A percentile compares a stretch with the other conserved stretches of the same genome.
Evolutionary conservation across 371 early-diverging fungal species (phyloP).

Genomic region (Mortierella sp.): DNA sequence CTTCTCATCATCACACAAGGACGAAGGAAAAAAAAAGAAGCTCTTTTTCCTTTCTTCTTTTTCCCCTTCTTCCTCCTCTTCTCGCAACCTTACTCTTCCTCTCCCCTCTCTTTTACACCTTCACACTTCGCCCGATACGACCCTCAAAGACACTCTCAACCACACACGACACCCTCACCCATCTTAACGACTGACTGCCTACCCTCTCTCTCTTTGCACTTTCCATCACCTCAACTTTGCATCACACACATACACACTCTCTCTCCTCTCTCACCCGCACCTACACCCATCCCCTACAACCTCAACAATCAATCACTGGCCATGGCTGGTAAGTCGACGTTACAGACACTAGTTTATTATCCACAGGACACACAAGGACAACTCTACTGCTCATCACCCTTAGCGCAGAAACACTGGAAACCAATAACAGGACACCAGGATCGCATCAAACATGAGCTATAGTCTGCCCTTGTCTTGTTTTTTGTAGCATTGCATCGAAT

Average conservation of each 20-base stretch:
- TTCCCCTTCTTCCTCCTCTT: not conserved
- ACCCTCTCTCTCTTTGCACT: not conserved
- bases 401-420: not conserved
- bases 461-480: not conserved
- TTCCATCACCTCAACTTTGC: not conserved
- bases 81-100: not conserved
- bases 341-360: not conserved
- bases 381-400: not conserved
- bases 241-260: not conserved
- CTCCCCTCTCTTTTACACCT: not conserved
- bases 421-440: not conserved
- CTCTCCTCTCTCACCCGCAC: not conserved
- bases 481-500: not conserved
- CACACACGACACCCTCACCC: not conserved
- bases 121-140: slow-evolving; percentile 4
- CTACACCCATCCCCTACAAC: not conserved
- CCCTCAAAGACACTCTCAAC: not conserved
- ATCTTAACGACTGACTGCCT: not conserved
- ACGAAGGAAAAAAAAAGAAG: not conserved
- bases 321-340: slow-evolving; percentile 37
- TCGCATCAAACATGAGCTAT: not conserved
- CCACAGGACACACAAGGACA: not conserved
- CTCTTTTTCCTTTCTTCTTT: not conserved
- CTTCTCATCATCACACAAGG: not conserved
- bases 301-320: not conserved